Evolutionary conservation across 2,329 filamentous ascomycete genomes (phyloP).

Genomic region (Eutypella sp.): DNA sequence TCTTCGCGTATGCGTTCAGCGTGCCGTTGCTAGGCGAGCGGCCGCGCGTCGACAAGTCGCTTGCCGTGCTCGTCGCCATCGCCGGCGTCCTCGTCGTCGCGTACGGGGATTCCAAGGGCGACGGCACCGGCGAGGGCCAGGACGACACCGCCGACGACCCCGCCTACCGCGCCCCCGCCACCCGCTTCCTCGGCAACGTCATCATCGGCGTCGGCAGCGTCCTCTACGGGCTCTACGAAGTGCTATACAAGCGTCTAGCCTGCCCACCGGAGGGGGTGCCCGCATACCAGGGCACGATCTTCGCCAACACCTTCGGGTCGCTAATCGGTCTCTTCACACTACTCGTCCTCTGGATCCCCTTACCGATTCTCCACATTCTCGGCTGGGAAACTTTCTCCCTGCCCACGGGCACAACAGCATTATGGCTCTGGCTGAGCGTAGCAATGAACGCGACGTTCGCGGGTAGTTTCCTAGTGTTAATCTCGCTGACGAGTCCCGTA

Average conservation of each 20-base stretch:
- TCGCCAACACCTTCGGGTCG: conserved; percentile 87
- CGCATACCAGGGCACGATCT: conserved; percentile 86
- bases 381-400: conserved; percentile 80
- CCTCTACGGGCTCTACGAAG: conserved; percentile 94
- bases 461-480: conserved; percentile 87
- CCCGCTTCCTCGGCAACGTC: conserved; percentile 77
- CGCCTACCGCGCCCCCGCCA: conserved; percentile 35
- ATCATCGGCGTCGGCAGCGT: conserved; percentile 89
- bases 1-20: conserved; percentile 97
- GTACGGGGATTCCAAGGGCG: conserved; percentile 68
- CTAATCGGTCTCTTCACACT: conserved; percentile 85
- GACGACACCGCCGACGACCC: conserved; percentile 25
- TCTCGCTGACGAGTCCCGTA: conserved; percentile 87
- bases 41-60: conserved; percentile 74
- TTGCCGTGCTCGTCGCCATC: conserved; percentile 84
- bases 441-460: conserved; percentile 88
- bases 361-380: conserved; percentile 75
- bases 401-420: conserved; percentile 71
- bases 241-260: conserved; percentile 88
- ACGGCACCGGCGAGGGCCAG: conserved; percentile 48
- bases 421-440: conserved; percentile 75
- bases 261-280: conserved; percentile 88
- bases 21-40: conserved; percentile 85
- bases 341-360: conserved; percentile 81
- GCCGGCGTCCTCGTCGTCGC: conserved; percentile 89